Evolutionary conservation across 345 rosid genomes (phyloP), one percentile per base, ranked within the genome.

Genomic region (Barbarea vulgaris): DNA sequence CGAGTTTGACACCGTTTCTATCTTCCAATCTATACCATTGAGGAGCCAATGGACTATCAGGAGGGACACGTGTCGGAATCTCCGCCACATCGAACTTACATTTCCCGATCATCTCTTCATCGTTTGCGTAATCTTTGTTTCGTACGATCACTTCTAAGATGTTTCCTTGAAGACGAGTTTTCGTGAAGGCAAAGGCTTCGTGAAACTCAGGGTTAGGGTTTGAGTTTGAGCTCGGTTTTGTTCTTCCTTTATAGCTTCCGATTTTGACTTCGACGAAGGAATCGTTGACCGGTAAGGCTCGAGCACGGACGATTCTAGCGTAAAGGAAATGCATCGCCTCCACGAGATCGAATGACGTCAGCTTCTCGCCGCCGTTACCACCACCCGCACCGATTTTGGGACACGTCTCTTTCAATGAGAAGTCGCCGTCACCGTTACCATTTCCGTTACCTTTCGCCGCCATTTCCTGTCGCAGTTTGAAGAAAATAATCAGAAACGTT

Each of bases 341-440:
- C 3, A 87, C 90, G 6, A 87, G 84, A 70, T 85, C 87, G 53
- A 80, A 83, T 0, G 84, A 63, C 2, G 87, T 69, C 44, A 81
- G 83, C 78, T 64, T 80, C 53, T 82, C 82, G 31, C 73, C 81
- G 25, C 73, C 78, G 53, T 84, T 25, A 21, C 19, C 48, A 61
- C 51, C 51, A 39, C 85, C 76, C 21, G 81, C 80, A 11, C 85
- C 84, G 51, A 80, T 76, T 1, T 81, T 70, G 13, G 88, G 87
- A 21, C 70, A 70, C 34, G 87, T 82, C 42, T 80, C 87, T 77
- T 79, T 85, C 34, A 85, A 69, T 36, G 85, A 78, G 81, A 61
- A 85, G 52, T 81, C 85, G 59, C 52, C 51, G 14, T 39, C 25
- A 21, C 48, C 10, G 47, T 59, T 18, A 30, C 41, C 62, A 12